Percentiles rank a stretch among this genome's conserved stretches.
phyloP scores from a whole-genome alignment of 768 basidiomycete species.

The Holtermannia corniformis region DNA sequence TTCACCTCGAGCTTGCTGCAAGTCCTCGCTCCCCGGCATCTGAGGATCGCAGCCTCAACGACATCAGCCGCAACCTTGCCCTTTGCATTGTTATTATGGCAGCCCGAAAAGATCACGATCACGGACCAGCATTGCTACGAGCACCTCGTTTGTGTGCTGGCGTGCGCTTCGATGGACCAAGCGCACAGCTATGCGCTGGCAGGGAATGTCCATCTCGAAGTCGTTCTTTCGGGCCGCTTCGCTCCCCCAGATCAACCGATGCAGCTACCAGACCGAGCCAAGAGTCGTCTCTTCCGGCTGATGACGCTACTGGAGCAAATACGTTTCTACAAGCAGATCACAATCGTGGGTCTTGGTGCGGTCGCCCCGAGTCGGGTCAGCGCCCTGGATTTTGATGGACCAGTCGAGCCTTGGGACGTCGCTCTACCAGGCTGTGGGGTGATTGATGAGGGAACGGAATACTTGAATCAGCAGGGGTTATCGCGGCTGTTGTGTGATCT shows the following conservation, averaged over 20 bases:
- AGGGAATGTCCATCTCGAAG: neutral
- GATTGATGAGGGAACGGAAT: neutral
- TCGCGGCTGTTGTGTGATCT: neutral
- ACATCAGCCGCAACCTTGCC: neutral
- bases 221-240: neutral
- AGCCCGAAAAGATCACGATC: neutral
- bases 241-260: neutral
- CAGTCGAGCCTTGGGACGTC: neutral
- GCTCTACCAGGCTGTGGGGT: neutral
- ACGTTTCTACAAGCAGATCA: neutral
- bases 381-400: neutral
- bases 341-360: neutral
- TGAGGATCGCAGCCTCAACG: neutral
- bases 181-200: neutral
- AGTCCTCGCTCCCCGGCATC: neutral
- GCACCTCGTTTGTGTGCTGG: neutral
- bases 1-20: neutral
- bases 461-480: neutral
- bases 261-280: neutral
- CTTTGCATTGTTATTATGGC: neutral
- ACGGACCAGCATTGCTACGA: neutral
- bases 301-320: neutral
- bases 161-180: neutral
- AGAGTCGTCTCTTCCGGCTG: neutral
- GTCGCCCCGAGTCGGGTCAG: neutral